phyloP scores from a whole-genome alignment of 768 basidiomycete species.

The Suillus fuscotomentosus region DNA sequence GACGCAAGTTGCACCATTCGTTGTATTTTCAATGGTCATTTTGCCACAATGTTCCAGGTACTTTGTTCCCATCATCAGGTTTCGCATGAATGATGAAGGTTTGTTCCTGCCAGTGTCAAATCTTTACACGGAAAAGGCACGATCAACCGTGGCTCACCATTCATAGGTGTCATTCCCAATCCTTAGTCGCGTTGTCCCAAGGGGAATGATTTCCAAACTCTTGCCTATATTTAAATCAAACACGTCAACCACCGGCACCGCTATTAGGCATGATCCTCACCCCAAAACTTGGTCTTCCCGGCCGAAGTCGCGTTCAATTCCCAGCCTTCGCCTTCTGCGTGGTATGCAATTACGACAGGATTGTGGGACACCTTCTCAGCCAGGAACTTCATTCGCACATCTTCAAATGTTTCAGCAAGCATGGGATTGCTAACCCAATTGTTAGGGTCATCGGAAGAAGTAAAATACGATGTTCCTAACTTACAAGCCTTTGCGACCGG shows the following conservation, averaged over 20 bases:
- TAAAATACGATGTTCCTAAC: slow-evolving; percentile 29
- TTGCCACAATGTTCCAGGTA: slow-evolving; percentile 86
- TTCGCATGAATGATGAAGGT: slow-evolving; percentile 86
- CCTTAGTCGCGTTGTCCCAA: slow-evolving; percentile 65
- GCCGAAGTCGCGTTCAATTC: slow-evolving; percentile 71
- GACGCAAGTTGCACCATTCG: slow-evolving; percentile 54
- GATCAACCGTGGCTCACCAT: slow-evolving; percentile 48
- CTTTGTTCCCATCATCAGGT: slow-evolving; percentile 87
- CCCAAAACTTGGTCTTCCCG: slow-evolving; percentile 90
- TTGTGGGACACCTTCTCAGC: slow-evolving; percentile 88
- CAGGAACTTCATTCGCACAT: slow-evolving; percentile 74
- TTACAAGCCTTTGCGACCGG: slow-evolving; percentile 85
- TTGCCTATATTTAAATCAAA: slow-evolving; percentile 53
- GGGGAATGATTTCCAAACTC: slow-evolving; percentile 82
- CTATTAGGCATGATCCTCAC: slow-evolving; percentile 40
- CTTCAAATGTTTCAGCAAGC: slow-evolving; percentile 88
- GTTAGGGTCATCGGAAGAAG: slow-evolving; percentile 5
- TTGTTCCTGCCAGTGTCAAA: slow-evolving; percentile 56
- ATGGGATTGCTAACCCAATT: slow-evolving; percentile 68
- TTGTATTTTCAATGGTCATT: slow-evolving; percentile 69
- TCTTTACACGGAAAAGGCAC: slow-evolving; percentile 5
- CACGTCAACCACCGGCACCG: slow-evolving; percentile 14
- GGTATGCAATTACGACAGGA: slow-evolving; percentile 82
- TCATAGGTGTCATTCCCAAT: slow-evolving; percentile 67
- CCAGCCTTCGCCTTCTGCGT: slow-evolving; percentile 81